Percentiles rank a stretch among this genome's conserved stretches.
Conservation (phyloP, 352 stramenopile genomes). For the Phytophthora europaea region DNA sequence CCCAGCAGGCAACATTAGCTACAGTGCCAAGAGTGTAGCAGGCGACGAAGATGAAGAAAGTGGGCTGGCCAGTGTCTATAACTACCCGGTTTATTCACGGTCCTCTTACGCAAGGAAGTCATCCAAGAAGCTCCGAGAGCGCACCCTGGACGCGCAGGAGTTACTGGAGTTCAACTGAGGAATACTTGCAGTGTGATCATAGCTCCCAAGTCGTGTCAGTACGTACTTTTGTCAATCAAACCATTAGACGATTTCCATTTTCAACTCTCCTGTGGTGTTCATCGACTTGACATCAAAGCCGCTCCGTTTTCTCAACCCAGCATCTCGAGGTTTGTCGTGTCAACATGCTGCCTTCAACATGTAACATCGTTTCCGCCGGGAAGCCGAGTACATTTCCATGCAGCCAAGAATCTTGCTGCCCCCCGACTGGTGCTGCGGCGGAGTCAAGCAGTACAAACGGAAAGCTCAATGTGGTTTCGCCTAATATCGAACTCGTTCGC, state of each 20-base stretch:
- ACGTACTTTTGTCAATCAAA: constrained; percentile 29
- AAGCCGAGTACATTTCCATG: constrained; percentile 29
- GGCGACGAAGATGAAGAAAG: constrained; percentile 27
- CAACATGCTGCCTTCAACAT: constrained; percentile 42
- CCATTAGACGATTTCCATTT: constrained; percentile 8
- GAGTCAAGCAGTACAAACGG: too few relatives aligned
- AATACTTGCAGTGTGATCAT: constrained; percentile 26
- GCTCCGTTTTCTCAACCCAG: not conserved
- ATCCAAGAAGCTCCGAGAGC: constrained; percentile 62
- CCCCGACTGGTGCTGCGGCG: too few relatives aligned
- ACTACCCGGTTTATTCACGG: constrained; percentile 65
- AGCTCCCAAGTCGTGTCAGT: constrained; percentile 20
- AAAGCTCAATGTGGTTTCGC: too few relatives aligned
- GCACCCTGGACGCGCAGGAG: constrained; percentile 45
- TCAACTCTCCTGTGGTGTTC: not conserved
- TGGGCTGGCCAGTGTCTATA: constrained; percentile 53
- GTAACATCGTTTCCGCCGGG: constrained; percentile 26
- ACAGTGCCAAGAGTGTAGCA: constrained; percentile 25
- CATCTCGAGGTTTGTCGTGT: constrained; percentile 29
- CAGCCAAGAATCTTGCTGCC: constrained; percentile 4
- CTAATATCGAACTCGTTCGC: too few relatives aligned
- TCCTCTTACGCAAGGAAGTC: constrained; percentile 50
- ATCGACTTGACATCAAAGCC: not conserved
- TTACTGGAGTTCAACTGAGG: constrained; percentile 67
- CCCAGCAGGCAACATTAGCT: constrained; percentile 4